These are phyloP conservation scores for Chaetomidium leptoderma DNA, from an alignment of 495 filamentous ascomycete species.

Conservation along the genomic window DNA sequence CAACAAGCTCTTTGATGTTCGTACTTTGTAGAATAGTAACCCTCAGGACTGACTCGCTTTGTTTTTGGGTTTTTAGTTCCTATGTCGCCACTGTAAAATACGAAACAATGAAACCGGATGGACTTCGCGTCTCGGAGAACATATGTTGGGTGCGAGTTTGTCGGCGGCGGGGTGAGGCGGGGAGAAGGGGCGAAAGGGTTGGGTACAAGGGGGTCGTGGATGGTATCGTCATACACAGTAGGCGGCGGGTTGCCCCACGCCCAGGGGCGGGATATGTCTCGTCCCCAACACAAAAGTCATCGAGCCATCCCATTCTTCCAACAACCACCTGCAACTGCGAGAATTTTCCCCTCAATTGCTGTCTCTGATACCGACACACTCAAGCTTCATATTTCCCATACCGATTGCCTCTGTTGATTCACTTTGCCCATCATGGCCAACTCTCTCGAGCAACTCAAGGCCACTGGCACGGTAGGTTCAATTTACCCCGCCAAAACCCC, in stretches of 20 bases:
- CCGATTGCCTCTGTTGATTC: constrained; percentile 8
- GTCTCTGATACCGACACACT: constrained; percentile 4
- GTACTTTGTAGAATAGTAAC: too few species aligned
- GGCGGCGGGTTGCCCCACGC: constrained; percentile 13
- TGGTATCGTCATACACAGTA: too few species aligned
- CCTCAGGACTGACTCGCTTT: too few species aligned
- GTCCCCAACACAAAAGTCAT: constrained; percentile 13
- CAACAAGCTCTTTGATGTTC: too few species aligned
- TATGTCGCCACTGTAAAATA: too few species aligned
- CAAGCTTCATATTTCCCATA: neutral
- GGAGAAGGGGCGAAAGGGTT: neutral
- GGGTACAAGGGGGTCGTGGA: neutral
- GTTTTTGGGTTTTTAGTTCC: too few species aligned
- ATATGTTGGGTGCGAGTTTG: neutral
- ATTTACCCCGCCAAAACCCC: constrained; percentile 42
- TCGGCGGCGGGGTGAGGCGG: neutral
- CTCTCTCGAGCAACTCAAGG: constrained; percentile 95
- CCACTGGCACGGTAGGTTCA: constrained; percentile 81
- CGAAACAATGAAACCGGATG: neutral
- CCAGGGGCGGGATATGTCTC: neutral
- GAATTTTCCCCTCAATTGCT: constrained; percentile 2
- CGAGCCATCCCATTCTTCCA: neutral
- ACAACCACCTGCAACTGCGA: neutral
- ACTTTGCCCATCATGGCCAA: constrained; percentile 58
- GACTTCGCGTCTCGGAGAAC: neutral